A percentile compares a stretch with the other conserved stretches of the same genome.
These are phyloP conservation scores for Dothiorella sarmentorum DNA, from an alignment of 2,329 filamentous ascomycete genomes.

Conservation along the genomic window DNA sequence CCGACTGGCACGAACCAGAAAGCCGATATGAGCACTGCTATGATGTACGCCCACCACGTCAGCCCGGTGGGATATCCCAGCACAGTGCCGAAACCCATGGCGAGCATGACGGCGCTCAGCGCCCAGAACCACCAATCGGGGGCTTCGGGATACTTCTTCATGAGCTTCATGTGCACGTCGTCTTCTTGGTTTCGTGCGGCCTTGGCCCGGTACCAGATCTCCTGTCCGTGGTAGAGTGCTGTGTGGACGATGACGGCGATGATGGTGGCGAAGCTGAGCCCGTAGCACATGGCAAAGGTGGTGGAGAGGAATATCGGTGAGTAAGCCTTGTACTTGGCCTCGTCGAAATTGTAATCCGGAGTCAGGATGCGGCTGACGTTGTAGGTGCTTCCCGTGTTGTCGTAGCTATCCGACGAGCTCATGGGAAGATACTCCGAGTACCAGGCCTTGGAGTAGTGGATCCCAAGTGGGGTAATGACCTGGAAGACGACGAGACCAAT, in stretches of 20 bases:
- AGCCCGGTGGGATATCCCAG: constrained; percentile 63
- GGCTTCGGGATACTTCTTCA: constrained; percentile 54
- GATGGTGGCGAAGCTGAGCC: constrained; percentile 34
- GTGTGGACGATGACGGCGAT: constrained; percentile 38
- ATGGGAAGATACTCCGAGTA: constrained; percentile 51
- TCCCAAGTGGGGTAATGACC: constrained; percentile 24
- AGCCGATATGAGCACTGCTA: constrained; percentile 63
- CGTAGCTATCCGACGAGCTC: constrained; percentile 46
- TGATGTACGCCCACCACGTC: constrained; percentile 68
- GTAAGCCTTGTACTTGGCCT: constrained; percentile 39
- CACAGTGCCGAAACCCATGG: constrained; percentile 45
- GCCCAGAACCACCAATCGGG: constrained; percentile 57
- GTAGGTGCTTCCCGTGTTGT: constrained; percentile 64
- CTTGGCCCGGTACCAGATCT: constrained; percentile 34
- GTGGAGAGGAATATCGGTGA: constrained; percentile 37
- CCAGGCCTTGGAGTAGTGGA: constrained; percentile 59
- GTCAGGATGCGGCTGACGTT: constrained; percentile 51
- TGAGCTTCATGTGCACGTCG: constrained; percentile 51
- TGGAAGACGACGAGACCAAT: constrained; percentile 39
- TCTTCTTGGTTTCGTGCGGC: constrained; percentile 58
- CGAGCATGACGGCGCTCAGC: constrained; percentile 50
- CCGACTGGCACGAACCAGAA: constrained; percentile 30
- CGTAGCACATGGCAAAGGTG: constrained; percentile 37
- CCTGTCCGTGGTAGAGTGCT: constrained; percentile 46
- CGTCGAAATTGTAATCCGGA: constrained; percentile 31